Evolutionary conservation across 2,329 filamentous ascomycete genomes (phyloP), one percentile per base, ranked within the genome.

Genomic region (Gnomoniopsis sp.): DNA sequence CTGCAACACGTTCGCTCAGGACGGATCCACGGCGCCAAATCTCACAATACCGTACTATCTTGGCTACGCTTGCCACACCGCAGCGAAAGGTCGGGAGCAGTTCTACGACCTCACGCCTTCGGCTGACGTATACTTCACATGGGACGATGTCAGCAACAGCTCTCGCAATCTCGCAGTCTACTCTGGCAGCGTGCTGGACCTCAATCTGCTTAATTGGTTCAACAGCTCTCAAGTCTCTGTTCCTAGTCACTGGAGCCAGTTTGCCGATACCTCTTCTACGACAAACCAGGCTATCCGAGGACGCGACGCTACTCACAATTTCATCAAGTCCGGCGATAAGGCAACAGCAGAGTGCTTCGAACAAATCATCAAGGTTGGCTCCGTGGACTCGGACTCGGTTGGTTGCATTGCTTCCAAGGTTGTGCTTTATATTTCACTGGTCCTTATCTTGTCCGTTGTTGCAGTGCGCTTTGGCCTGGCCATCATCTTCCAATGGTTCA

Each of bases 351-450:
- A 91, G 70, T 99, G 95, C 72, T 86, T 99, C 63, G 86, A 92
- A 62, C 88, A 99, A 68, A 96, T 96, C 64, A 91, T 96, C 82
- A 96, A 93, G 73, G 95, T 99, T 53, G 95, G 95, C 59, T 93
- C 89, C 14, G 89, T 99, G 61, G 96, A 99, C 69, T 98, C 95
- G 0, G 93, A 96, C 67, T 96, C 91, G 7, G 90, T 99, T 51
- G 95, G 95, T 17, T 99, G 95, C 76, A 99, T 99, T 71, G 95
- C 95, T 2, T 96, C 93, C 64, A 90, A 96, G 75, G 93, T 99
- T 26, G 95, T 99, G 3, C 86, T 99, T 47, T 99, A 99, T 70
- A 88, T 96, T 54, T 96, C 93, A 3, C 79, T 99, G 63, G 86
- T 89, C 55, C 90, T 99, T 73, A 99, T 99, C 75, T 76, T 99